Evolutionary conservation across 2,329 filamentous ascomycete species (phyloP).

Genomic region (Herpotrichia juniperi): DNA sequence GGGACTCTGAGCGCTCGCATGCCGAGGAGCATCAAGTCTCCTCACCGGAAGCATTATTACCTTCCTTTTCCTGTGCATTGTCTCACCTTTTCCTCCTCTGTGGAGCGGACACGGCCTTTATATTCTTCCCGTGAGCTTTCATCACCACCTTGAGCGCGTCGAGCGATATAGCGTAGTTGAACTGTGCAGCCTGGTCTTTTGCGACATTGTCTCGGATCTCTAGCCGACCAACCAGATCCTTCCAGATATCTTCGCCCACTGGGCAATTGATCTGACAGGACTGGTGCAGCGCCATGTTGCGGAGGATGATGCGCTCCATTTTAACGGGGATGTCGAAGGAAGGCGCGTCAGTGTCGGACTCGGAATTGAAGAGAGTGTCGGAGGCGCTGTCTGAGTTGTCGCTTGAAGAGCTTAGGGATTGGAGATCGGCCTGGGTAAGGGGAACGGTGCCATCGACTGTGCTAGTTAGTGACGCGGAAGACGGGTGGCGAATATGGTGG

Average conservation of each 20-base stretch:
- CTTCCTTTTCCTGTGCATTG: too few species aligned
- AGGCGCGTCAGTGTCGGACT: conserved; percentile 14
- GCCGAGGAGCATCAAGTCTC: too few species aligned
- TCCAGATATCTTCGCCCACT: conserved; percentile 20
- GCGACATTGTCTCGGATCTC: conserved; percentile 20
- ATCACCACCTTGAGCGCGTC: conserved; percentile 8
- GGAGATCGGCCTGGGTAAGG: conserved; percentile 17
- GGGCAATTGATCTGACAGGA: conserved; percentile 22
- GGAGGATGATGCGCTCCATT: conserved; percentile 17
- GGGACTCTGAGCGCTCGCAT: too few species aligned
- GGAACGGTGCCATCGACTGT: conserved; percentile 49
- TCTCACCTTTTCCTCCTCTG: conserved; percentile 6
- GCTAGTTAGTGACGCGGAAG: conserved; percentile 53
- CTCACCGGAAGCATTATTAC: too few species aligned
- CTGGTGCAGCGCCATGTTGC: conserved; percentile 17
- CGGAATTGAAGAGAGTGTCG: conserved; percentile 15
- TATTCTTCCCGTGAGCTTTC: conserved; percentile 7
- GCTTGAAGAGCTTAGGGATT: conserved; percentile 5
- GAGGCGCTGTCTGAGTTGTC: conserved; percentile 13
- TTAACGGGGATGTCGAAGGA: conserved; percentile 4
- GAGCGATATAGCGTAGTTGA: conserved; percentile 15
- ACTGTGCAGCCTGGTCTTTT: conserved; percentile 9
- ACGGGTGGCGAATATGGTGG: too few species aligned
- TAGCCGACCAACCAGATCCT: conserved; percentile 12
- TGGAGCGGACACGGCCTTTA: conserved; percentile 4